phyloP scores from a whole-genome alignment of 2,329 filamentous ascomycete species.

The Colletotrichum sp. region DNA sequence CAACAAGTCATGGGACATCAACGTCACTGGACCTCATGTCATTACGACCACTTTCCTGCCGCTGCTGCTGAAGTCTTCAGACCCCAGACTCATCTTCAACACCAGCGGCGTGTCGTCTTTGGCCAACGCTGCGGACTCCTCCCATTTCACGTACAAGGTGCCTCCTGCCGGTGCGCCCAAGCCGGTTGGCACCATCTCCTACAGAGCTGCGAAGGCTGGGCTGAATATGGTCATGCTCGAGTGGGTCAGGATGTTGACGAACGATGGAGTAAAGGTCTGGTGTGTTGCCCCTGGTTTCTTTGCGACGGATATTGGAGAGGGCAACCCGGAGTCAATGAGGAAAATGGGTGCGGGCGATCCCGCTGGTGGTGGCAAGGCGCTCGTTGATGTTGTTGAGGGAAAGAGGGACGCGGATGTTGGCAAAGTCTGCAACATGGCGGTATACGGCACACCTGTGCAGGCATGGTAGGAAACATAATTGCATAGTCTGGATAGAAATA shows the following conservation, averaged over 20 bases:
- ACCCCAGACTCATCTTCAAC: not conserved
- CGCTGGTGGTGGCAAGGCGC: not conserved
- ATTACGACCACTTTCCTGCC: not conserved
- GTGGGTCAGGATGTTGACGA: not conserved
- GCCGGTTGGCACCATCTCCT: not conserved
- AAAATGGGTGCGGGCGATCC: not conserved
- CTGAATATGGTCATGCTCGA: not conserved
- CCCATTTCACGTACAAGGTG: not conserved
- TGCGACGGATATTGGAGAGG: not conserved
- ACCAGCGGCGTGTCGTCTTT: not conserved
- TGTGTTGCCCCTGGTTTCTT: not conserved
- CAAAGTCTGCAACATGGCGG: not conserved
- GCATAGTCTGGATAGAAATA: accelerated
- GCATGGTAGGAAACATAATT: not conserved
- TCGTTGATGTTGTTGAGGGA: not conserved
- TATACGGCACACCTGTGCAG: not conserved
- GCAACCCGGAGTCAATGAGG: not conserved
- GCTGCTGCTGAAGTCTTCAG: not conserved
- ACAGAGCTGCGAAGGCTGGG: not conserved
- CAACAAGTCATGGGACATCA: not conserved
- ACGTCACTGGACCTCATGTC: not conserved
- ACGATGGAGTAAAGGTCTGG: not conserved
- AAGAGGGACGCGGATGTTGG: not conserved
- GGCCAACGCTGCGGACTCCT: not conserved
- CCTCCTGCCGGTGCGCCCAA: not conserved